Base-by-base conservation (phyloP, 139 green algal species). In the Nannochloris sp. region DNA sequence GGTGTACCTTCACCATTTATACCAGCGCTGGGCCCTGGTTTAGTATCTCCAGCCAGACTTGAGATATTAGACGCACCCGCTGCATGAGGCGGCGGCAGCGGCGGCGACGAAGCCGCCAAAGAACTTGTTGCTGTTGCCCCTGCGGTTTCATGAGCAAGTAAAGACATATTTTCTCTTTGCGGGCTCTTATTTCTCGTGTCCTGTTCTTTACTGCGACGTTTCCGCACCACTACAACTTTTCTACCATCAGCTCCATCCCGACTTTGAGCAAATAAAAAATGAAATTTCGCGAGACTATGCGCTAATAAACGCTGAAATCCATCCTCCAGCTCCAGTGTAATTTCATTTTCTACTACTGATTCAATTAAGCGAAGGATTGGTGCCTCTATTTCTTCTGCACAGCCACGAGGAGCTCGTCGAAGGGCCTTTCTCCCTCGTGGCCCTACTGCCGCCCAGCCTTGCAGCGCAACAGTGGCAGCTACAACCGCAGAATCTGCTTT, bases 281-380 rank as follows among this genome's bases (percentile, higher is more conserved):
- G 74, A 39, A 67, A 83, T 39, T 76, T 46, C 15, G 70, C 74
- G 24, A 84, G 55, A 15, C 65, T 66, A 68, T 84, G 77, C 4
- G 53, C 64, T 4, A 79, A 63, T 13, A 83, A 48, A 2, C 77
- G 59, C 14, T 72, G 45, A 45, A 67, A 77, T 39, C 37, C 23
- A 23, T 76, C 71, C 23, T 73, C 61, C 19, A 76, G 42, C 1
- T 53, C 31, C 35, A 83, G 12, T 19, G 69, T 46, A 35, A 81
- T 42, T 48, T 80, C 67, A 1, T 25, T 46, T 30, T 10, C 48
- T 8, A 32, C n/a, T 2, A 48, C 42, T 1, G 31, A 56, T 66
- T 75, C 53, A 34, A 37, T 12, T 25, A 0, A 39, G 12, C 2
- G 15, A 36, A 79, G 36, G 15, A 77, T 45, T 25, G 48, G 58